A percentile compares a stretch with the other conserved stretches of the same genome.
Evolutionary conservation across 163 green algal genomes (phyloP).

Genomic region (Chlorella variabilis): DNA sequence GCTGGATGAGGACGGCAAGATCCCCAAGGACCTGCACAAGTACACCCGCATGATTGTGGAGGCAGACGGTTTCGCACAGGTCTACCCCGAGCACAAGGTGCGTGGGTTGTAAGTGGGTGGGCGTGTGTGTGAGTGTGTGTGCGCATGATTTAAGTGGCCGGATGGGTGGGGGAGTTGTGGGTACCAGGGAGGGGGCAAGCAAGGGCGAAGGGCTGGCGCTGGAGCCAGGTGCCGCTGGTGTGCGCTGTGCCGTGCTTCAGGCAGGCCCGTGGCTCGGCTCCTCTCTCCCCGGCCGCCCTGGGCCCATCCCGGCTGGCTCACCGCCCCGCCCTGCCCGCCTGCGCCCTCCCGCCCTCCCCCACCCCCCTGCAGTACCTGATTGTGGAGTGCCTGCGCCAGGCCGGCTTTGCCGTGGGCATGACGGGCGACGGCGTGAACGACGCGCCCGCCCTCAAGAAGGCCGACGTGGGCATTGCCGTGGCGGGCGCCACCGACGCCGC

Average conservation of each 20-base stretch:
- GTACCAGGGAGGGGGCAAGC: neutral
- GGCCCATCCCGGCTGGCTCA: no score
- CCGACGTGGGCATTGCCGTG: slow-evolving; percentile 89
- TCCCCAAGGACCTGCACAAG: slow-evolving; percentile 75
- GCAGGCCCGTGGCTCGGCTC: no score
- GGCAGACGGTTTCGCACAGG: slow-evolving; percentile 89
- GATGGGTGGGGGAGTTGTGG: neutral
- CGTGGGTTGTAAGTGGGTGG: neutral
- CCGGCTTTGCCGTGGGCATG: slow-evolving; percentile 84
- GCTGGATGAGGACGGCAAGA: slow-evolving; percentile 70
- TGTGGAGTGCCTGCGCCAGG: slow-evolving; percentile 81
- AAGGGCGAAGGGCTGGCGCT: no score
- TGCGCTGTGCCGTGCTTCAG: no score
- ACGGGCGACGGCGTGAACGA: slow-evolving; percentile 92
- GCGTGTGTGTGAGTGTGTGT: neutral
- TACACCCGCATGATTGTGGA: slow-evolving; percentile 82
- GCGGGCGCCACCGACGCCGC: slow-evolving; percentile 82
- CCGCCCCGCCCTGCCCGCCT: neutral
- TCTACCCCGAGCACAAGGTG: slow-evolving; percentile 47
- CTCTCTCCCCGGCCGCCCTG: no score
- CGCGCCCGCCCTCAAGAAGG: slow-evolving; percentile 87
- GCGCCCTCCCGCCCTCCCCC: no score
- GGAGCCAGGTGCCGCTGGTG: no score
- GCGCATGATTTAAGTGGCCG: no score
- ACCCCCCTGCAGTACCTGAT: slow-evolving; percentile 75